Evolutionary conservation across 768 basidiomycete genomes (phyloP), one percentile per base, ranked within the genome.

Genomic region (Tylopilus plumbeoviolaceoides): DNA sequence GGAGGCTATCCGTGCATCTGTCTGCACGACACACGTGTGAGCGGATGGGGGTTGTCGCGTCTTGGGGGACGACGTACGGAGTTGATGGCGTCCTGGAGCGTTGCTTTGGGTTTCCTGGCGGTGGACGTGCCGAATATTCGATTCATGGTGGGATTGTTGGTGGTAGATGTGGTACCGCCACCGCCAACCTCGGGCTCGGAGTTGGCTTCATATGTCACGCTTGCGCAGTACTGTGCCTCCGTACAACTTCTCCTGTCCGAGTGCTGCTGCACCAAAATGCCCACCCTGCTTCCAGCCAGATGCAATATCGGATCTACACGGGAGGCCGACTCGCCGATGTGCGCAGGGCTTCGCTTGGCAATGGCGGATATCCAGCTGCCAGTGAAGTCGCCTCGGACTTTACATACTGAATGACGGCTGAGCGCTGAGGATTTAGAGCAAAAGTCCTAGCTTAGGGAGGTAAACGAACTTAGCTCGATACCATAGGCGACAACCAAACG

Each of bases 81-180:
- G 47, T 81, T 73, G 67, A 99, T 97, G n/a, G 95, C 95, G 74
- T 99, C 97, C 56, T 87, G 84, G 7, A 99, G 81, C 3, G 77
- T 77, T 0, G 95, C 83, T 64, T 91, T 90, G 20, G 94, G 91
- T 66, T 91, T 95, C 72, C 84, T 86, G 70, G 78, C 78, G 8
- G 82, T 59, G 21, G 89, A 86, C 1, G 79, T 64, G 44, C 91
- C 91, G 69, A 93, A 93, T 64, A 93, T 84, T 53, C 91, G 82
- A 68, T 93, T 92, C 91, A 93, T 91, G 63, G 18, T 4, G 44
- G 44, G n/a, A n/a, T n/a, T n/a, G 31, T 40, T 23, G 7, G 41
- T 9, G 10, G 53, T 15, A 21, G 45, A 27, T 36, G n/a, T n/a
- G n/a, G 54, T 42, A 15, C 51, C 38, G 43, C 49, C 48, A 50